A percentile compares a stretch with the other conserved stretches of the same genome.
phyloP scores from a whole-genome alignment of 257 asterid genomes.

The Solanum pinnatisectum region DNA sequence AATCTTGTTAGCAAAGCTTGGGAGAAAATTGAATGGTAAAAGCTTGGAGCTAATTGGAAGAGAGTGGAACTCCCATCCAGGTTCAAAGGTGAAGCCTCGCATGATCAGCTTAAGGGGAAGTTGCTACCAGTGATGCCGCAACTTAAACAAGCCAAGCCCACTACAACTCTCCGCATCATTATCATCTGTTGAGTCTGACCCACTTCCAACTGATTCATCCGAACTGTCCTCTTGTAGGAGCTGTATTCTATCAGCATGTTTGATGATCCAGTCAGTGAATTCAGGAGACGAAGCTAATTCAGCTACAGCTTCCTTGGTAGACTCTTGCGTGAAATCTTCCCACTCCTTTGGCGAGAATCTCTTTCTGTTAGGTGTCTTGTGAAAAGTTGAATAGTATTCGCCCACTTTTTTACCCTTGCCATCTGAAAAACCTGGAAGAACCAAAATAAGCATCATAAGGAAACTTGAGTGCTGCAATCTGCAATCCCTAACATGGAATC shows the following conservation, averaged over 20 bases:
- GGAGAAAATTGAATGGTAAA: not conserved
- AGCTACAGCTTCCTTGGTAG: slow-evolving; percentile 58
- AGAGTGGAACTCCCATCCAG: not conserved
- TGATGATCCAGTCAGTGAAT: slow-evolving; percentile 61
- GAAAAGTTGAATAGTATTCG: slow-evolving; percentile 52
- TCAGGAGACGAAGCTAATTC: slow-evolving; percentile 71
- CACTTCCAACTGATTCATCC: slow-evolving; percentile 60
- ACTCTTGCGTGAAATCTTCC: slow-evolving; percentile 61
- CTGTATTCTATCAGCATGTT: slow-evolving; percentile 51
- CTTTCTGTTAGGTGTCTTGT: slow-evolving; percentile 57
- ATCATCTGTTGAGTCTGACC: slow-evolving; percentile 53
- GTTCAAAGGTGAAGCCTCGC: not conserved
- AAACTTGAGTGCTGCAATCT: not conserved
- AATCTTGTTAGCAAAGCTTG: not conserved
- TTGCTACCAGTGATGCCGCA: slow-evolving; percentile 18
- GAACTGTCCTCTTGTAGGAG: slow-evolving; percentile 42
- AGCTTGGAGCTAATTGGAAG: not conserved
- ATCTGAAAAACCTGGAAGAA: slow-evolving; percentile 20
- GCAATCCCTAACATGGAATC: not conserved
- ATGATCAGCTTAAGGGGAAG: not conserved
- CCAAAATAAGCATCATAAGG: not conserved
- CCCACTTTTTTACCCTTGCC: slow-evolving; percentile 6
- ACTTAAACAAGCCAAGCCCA: slow-evolving; percentile 30
- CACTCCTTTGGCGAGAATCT: slow-evolving; percentile 57
- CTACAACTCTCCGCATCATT: slow-evolving; percentile 44